Evolutionary conservation across 2,329 filamentous ascomycete species (phyloP).

Genomic region (Neopestalotiopsis sp.): DNA sequence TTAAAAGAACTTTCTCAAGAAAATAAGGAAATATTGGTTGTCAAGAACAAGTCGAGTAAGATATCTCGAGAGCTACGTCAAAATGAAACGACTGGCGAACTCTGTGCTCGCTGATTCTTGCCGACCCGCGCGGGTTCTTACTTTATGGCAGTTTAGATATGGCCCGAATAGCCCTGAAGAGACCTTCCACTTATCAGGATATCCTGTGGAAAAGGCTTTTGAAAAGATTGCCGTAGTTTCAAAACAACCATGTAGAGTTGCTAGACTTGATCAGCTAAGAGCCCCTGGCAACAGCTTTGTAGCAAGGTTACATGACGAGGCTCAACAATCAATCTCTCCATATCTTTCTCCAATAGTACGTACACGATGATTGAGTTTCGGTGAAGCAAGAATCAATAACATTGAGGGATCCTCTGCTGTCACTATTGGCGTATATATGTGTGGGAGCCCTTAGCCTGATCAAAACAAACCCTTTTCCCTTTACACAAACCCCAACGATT

Average conservation of each 20-base stretch:
- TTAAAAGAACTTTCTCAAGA: conserved; percentile 6
- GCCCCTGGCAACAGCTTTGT: conserved; percentile 8
- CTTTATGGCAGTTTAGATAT: conserved; percentile 17
- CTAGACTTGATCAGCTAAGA: conserved; percentile 12
- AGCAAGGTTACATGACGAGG: conserved; percentile 15
- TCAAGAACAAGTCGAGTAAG: conserved; percentile 11
- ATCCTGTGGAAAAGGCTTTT: conserved; percentile 14
- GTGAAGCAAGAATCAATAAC: not conserved
- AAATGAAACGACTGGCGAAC: conserved; percentile 16
- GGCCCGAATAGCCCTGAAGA: conserved; percentile 17
- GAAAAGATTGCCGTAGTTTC: conserved; percentile 16
- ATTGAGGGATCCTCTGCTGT: not conserved
- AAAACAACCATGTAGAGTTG: conserved; percentile 16
- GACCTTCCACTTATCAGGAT: conserved; percentile 6
- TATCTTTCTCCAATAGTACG: conserved; percentile 15
- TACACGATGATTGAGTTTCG: conserved; percentile 12
- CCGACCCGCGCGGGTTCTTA: conserved; percentile 13
- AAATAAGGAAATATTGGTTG: conserved; percentile 4
- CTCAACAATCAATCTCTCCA: conserved; percentile 3
- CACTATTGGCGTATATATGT: not conserved
- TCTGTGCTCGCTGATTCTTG: conserved; percentile 9
- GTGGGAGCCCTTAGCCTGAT: conserved; percentile 15
- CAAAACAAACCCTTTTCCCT: conserved; percentile 13
- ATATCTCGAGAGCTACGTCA: conserved; percentile 13
- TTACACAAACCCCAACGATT: conserved; percentile 13